Percentiles rank a stretch among this genome's conserved stretches.
Conservation (phyloP, 805 yeast genomes). For the Barnettozyma pratensis region DNA sequence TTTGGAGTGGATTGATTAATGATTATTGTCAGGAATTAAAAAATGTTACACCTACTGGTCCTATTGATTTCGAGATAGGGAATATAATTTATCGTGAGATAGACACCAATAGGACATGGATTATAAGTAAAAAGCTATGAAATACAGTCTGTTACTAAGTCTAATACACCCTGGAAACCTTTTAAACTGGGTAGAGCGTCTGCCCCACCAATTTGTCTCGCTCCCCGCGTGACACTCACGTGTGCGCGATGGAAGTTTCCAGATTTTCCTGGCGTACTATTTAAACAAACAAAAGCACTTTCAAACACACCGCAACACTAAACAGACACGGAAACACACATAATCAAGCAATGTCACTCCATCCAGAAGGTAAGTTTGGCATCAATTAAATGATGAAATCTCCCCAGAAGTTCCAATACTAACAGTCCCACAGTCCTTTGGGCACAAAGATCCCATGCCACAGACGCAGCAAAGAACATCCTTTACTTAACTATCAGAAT, state of each 20-base stretch:
- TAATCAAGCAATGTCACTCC: conserved; percentile 1
- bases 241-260: not conserved
- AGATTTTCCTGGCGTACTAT: not conserved
- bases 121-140: not conserved
- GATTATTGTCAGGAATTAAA: not conserved
- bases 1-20: no score
- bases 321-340: not conserved
- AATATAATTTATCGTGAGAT: no score
- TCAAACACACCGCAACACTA: not conserved
- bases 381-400: not conserved
- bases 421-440: conserved; percentile 55
- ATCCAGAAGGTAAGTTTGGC: conserved; percentile 13
- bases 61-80: no score
- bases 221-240: not conserved
- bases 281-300: not conserved
- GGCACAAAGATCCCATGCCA: conserved; percentile 93
- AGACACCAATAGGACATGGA: no score
- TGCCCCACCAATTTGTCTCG: no score
- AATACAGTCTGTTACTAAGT: no score
- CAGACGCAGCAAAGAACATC: conserved; percentile 67
- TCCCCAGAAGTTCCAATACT: conserved; percentile 1
- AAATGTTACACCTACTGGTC: no score
- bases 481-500: conserved; percentile 70
- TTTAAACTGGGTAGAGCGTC: no score
- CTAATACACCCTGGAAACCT: no score